phyloP scores from a whole-genome alignment of 106 monocot species.

The Phalaenopsis aphrodite region DNA sequence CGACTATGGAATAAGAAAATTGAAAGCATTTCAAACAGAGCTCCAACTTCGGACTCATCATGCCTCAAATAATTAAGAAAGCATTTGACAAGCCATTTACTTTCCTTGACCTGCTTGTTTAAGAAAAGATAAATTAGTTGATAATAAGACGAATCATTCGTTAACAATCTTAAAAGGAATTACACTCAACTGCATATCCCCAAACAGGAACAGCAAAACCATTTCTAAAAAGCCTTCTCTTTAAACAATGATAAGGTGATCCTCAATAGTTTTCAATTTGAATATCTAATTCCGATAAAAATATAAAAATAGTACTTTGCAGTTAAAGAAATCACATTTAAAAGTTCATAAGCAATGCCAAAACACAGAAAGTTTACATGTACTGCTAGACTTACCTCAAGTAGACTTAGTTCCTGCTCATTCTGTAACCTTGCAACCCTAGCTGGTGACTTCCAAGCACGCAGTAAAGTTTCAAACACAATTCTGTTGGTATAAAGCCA shows the following conservation, averaged over 20 bases:
- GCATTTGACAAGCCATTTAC: constrained; percentile 96
- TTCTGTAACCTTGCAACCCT: constrained; percentile 76
- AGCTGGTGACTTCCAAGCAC: constrained; percentile 86
- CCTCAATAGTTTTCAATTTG: background rate
- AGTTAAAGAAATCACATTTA: background rate
- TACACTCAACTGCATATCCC: background rate
- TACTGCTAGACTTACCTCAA: constrained; percentile 46
- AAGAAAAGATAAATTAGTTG: constrained; percentile 5
- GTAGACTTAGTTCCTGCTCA: constrained; percentile 83
- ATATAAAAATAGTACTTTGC: background rate
- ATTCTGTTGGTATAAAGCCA: constrained; percentile 80
- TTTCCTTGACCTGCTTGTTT: constrained; percentile 82
- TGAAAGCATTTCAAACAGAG: constrained; percentile 95
- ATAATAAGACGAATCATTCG: background rate
- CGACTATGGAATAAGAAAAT: constrained; percentile 86
- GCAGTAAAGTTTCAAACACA: constrained; percentile 76
- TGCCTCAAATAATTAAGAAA: constrained; percentile 91
- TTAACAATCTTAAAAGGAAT: background rate
- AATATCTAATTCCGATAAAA: background rate
- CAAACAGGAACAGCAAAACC: background rate
- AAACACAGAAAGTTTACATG: background rate
- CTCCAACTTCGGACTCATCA: constrained; percentile 83
- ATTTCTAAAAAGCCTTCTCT: background rate
- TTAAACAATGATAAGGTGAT: background rate
- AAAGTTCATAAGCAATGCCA: background rate